Conservation (phyloP, 495 filamentous ascomycete genomes). For the Rusavskia elegans region DNA sequence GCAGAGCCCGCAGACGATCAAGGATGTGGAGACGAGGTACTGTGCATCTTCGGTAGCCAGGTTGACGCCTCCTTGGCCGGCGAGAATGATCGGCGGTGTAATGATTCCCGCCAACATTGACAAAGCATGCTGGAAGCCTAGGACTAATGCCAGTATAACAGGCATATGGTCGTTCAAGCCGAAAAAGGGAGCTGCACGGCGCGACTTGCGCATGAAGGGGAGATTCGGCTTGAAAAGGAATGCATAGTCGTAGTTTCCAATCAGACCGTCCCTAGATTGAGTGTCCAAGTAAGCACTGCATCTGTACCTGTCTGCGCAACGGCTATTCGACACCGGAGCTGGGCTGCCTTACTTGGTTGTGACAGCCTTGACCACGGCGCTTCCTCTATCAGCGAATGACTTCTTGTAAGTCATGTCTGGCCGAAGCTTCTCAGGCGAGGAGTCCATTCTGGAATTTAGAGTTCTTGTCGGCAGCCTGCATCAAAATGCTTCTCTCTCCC, state of each 20-base stretch:
- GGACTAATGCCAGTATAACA: slow-evolving; percentile 54
- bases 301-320: background rate
- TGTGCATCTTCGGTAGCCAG: slow-evolving; percentile 41
- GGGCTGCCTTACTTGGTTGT: slow-evolving; percentile 33
- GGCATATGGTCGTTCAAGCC: slow-evolving; percentile 75
- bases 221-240: slow-evolving; percentile 64
- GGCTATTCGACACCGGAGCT: too few relatives aligned
- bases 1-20: slow-evolving; percentile 73
- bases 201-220: slow-evolving; percentile 60
- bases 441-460: slow-evolving; percentile 2
- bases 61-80: slow-evolving; percentile 48
- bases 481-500: background rate
- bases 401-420: slow-evolving; percentile 28
- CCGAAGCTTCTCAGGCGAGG: slow-evolving; percentile 32
- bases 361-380: slow-evolving; percentile 24
- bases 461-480: background rate
- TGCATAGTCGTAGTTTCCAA: slow-evolving; percentile 79
- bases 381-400: slow-evolving; percentile 21
- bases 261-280: slow-evolving; percentile 40
- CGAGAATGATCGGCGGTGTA: slow-evolving; percentile 66
- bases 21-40: slow-evolving; percentile 78
- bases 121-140: slow-evolving; percentile 56
- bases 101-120: slow-evolving; percentile 59
- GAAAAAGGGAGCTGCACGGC: slow-evolving; percentile 62
- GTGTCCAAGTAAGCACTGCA: background rate